These are phyloP conservation scores for Caloboletus inedulis DNA, from an alignment of 1,284 basidiomycete genomes.

Conservation along the genomic window DNA sequence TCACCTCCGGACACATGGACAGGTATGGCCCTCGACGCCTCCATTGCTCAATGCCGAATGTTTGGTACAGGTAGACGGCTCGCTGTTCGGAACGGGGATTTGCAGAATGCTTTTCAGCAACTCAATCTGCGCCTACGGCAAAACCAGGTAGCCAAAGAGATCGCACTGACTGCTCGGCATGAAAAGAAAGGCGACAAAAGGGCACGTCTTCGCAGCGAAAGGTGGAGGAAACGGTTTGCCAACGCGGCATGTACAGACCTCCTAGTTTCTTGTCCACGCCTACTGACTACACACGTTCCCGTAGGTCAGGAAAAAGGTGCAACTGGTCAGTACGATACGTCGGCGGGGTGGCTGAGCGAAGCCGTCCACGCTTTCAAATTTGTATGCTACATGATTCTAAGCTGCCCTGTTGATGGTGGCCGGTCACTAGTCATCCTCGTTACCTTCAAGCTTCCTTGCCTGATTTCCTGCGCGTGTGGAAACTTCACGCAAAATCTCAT, in stretches of 20 bases:
- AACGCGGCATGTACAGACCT: slow-evolving; percentile 30
- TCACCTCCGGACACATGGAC: slow-evolving; percentile 31
- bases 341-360: slow-evolving; percentile 40
- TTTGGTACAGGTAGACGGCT: slow-evolving; percentile 42
- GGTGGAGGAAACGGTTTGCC: slow-evolving; percentile 38
- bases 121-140: slow-evolving; percentile 51
- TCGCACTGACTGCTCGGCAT: slow-evolving; percentile 54
- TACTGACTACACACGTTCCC: slow-evolving; percentile 12
- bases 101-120: slow-evolving; percentile 42
- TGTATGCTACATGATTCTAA: slow-evolving; percentile 12
- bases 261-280: background rate
- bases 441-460: slow-evolving; percentile 1
- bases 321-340: slow-evolving; percentile 49
- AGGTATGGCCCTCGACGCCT: slow-evolving; percentile 17
- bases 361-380: background rate
- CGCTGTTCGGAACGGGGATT: slow-evolving; percentile 31
- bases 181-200: slow-evolving; percentile 45
- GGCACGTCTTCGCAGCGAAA: slow-evolving; percentile 34
- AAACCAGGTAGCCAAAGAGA: slow-evolving; percentile 56
- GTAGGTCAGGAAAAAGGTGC: slow-evolving; percentile 53
- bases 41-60: slow-evolving; percentile 4
- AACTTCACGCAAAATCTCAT: slow-evolving; percentile 2
- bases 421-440: background rate
- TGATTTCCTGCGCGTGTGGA: slow-evolving; percentile 5
- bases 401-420: slow-evolving; percentile 4